Evolutionary conservation across 495 filamentous ascomycete genomes (phyloP), one percentile per base, ranked within the genome.

Genomic region (Lepidopterella palustris): DNA sequence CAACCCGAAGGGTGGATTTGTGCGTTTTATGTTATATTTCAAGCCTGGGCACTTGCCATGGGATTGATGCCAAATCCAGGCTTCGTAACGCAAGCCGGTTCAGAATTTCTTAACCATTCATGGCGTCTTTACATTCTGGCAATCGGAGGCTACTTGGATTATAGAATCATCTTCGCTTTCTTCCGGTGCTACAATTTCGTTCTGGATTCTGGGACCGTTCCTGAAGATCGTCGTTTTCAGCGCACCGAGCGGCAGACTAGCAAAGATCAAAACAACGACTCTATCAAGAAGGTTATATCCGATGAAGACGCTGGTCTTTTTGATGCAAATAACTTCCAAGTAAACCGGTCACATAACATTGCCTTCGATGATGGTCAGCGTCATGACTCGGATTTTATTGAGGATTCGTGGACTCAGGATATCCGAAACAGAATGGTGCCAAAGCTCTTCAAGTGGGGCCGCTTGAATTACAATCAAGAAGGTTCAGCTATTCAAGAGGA

Each of bases 31-130:
- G 53, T 48, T 0, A 53, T 53, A 53, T 25, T 42, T 6, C 32
- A 59, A 35, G 57, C 57, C 9, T 59, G 57, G 57, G 28, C 27
- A 21, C 23, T 53, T 54, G 52, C 52, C 18, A 18, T 54, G 9
- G 52, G 52, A 35, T 27, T 54, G 27, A n/a, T 5, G 5, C 9
- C 25, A 4, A 54, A 54, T 35, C 21, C 21, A 54, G 52, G 15
- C 32, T 54, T 54, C 27, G 35, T 26, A 21, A 13, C 21, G n/a
- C 20, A 50, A 2, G 11, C 26, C n/a, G n/a, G n/a, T n/a, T n/a
- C n/a, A 24, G 24, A 28, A 5, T 32, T 54, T 24, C 35, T 32
- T 27, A 32, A 20, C n/a, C 25, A 54, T 15, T 24, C 52, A 20
- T 11, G 28, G 15, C 13, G 25, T 13, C n/a, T 60, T 3, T 9